Percentiles rank a stretch among this genome's conserved stretches.
Conservation (phyloP, 2,329 filamentous ascomycete species). For the Colletotrichum echinochloae region DNA sequence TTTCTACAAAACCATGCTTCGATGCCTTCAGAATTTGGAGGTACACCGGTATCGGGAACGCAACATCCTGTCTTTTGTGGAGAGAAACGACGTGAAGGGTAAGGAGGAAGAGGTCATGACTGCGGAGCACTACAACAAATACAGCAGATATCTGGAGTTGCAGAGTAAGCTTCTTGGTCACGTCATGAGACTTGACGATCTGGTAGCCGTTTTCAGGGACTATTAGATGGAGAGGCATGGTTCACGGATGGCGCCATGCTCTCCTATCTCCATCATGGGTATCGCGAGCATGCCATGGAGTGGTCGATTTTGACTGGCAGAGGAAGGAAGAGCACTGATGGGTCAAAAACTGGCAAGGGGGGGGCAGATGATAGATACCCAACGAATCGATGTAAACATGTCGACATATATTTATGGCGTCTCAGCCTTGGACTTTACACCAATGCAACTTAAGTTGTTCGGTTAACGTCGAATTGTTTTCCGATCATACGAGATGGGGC, state of each 20-base stretch:
- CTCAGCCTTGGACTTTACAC: background rate
- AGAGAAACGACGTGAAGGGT: constrained; percentile 87
- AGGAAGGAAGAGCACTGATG: background rate
- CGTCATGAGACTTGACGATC: constrained; percentile 83
- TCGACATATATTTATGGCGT: background rate
- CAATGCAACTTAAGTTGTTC: background rate
- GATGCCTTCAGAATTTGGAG: constrained; percentile 82
- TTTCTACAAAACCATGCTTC: constrained; percentile 89
- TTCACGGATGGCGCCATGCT: background rate
- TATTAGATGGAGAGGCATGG: constrained; percentile 50
- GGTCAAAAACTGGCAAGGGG: constrained; percentile 7
- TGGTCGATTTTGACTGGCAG: background rate
- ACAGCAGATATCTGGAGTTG: constrained; percentile 69
- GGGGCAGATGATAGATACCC: constrained; percentile 36
- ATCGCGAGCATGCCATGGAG: background rate
- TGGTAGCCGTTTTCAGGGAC: constrained; percentile 86
- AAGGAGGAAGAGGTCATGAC: constrained; percentile 85
- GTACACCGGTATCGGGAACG: constrained; percentile 79
- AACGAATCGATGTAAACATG: constrained; percentile 21
- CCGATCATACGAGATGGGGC: background rate
- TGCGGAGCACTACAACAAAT: constrained; percentile 76
- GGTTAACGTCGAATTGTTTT: no score
- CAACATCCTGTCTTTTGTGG: constrained; percentile 82
- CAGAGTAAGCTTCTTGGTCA: constrained; percentile 82
- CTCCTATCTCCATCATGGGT: background rate